A percentile compares a stretch with the other conserved stretches of the same genome.
Conservation (phyloP, 495 filamentous ascomycete species). For the Penicillium daleae region DNA sequence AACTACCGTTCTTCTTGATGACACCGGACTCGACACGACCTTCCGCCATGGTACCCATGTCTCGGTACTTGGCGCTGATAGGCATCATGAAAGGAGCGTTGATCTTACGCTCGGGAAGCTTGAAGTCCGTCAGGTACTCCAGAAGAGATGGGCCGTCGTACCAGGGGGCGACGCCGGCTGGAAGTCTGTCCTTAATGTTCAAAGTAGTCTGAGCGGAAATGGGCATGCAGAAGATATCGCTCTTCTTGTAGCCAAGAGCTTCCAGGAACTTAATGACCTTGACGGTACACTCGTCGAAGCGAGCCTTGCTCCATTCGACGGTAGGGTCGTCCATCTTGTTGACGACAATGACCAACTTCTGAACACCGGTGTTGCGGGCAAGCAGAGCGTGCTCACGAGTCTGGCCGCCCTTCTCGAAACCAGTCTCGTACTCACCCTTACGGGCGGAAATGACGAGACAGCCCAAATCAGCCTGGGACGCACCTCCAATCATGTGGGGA, state of each 20-base stretch:
- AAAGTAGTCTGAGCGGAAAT: constrained; percentile 85
- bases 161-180: constrained; percentile 76
- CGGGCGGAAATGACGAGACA: constrained; percentile 95
- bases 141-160: constrained; percentile 92
- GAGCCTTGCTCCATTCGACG: constrained; percentile 90
- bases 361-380: constrained; percentile 97
- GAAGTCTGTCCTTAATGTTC: constrained; percentile 86
- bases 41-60: constrained; percentile 97
- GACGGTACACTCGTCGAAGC: constrained; percentile 88
- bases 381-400: constrained; percentile 96
- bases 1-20: constrained; percentile 79
- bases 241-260: constrained; percentile 91
- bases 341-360: constrained; percentile 89
- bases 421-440: constrained; percentile 99
- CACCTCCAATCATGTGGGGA: constrained; percentile 94
- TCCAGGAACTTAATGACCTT: constrained; percentile 89
- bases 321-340: constrained; percentile 98
- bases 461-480: constrained; percentile 94
- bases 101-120: constrained; percentile 89
- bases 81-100: constrained; percentile 99
- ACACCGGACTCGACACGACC: constrained; percentile 95
- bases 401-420: constrained; percentile 98
- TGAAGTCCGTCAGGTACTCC: constrained; percentile 90
- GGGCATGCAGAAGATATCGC: constrained; percentile 92
- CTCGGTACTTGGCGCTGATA: constrained; percentile 89